Conservation (phyloP, 257 asterid genomes). For the Phtheirospermum japonicum region DNA sequence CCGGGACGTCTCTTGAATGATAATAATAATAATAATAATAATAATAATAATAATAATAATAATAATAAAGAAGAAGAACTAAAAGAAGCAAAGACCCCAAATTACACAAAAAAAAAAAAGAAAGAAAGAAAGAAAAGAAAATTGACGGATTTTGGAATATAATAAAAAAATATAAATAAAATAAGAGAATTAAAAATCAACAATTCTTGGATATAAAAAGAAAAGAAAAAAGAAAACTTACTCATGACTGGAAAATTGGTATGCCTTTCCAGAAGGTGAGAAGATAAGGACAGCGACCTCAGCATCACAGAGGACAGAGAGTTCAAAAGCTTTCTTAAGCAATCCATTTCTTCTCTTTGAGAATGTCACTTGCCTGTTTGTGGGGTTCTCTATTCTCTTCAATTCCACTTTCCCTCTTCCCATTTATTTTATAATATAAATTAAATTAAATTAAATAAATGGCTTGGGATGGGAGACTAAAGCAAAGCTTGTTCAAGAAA, state of each 20-base stretch:
- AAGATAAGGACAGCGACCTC: slow-evolving; percentile 46
- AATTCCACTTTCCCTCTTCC: slow-evolving; percentile 66
- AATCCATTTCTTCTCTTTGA: slow-evolving; percentile 52
- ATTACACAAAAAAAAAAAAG: not conserved
- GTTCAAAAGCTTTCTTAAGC: slow-evolving; percentile 50
- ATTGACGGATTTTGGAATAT: no score
- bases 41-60: no score
- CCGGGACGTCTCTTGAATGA: no score
- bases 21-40: no score
- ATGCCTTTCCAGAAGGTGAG: slow-evolving; percentile 49
- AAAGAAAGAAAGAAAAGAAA: no score
- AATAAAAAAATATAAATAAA: not conserved
- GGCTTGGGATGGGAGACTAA: not conserved
- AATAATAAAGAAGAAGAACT: no score
- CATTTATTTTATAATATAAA: slow-evolving; percentile 22
- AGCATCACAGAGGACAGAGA: slow-evolving; percentile 46
- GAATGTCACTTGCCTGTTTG: slow-evolving; percentile 54
- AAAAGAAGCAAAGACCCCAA: no score
- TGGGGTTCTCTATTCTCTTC: slow-evolving; percentile 48
- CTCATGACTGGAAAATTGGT: slow-evolving; percentile 51
- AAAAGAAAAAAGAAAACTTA: not conserved
- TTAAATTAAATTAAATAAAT: no score
- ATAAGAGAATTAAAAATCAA: no score
- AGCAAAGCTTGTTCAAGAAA: slow-evolving; percentile 25
- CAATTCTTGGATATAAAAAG: not conserved